These are phyloP conservation scores for Penicillium freii DNA, from an alignment of 2,329 filamentous ascomycete species.

Conservation along the genomic window DNA sequence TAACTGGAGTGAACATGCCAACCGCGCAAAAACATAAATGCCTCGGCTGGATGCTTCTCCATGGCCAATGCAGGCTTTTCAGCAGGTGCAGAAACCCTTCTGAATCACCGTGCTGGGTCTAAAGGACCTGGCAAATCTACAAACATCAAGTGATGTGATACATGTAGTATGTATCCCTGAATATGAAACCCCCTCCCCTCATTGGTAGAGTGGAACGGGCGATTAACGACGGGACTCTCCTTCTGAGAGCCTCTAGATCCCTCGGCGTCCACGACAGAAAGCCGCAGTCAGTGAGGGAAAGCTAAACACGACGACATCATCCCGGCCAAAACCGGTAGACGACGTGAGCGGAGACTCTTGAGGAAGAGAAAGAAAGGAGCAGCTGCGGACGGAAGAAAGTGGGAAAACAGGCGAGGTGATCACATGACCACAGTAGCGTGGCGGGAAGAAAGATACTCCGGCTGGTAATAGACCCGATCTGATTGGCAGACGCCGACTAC, in stretches of 20 bases:
- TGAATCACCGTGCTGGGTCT: background rate
- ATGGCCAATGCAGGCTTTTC: background rate
- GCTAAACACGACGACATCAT: constrained; percentile 43
- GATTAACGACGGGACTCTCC: constrained; percentile 51
- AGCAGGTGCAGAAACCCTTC: too few relatives aligned
- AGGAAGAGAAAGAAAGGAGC: constrained; percentile 24
- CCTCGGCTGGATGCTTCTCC: background rate
- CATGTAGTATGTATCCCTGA: constrained; percentile 44
- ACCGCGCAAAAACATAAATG: background rate
- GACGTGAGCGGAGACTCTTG: constrained; percentile 44
- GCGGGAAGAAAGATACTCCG: constrained; percentile 40
- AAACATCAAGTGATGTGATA: background rate
- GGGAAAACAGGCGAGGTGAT: constrained; percentile 18
- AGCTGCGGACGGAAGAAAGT: constrained; percentile 12
- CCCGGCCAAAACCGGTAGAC: constrained; percentile 31
- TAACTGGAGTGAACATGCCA: background rate
- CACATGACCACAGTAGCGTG: constrained; percentile 13
- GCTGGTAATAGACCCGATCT: constrained; percentile 32
- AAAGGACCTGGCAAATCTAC: background rate
- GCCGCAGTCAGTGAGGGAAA: constrained; percentile 43
- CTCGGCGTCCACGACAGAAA: constrained; percentile 47
- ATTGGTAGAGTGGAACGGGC: constrained; percentile 48
- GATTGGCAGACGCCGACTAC: constrained; percentile 33
- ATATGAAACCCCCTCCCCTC: constrained; percentile 50
- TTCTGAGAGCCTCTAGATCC: constrained; percentile 43